A percentile compares a stretch with the other conserved stretches of the same genome.
These are phyloP conservation scores for Suhomyces guaymorum DNA, from an alignment of 1,139 yeast genomes.

Conservation along the genomic window DNA sequence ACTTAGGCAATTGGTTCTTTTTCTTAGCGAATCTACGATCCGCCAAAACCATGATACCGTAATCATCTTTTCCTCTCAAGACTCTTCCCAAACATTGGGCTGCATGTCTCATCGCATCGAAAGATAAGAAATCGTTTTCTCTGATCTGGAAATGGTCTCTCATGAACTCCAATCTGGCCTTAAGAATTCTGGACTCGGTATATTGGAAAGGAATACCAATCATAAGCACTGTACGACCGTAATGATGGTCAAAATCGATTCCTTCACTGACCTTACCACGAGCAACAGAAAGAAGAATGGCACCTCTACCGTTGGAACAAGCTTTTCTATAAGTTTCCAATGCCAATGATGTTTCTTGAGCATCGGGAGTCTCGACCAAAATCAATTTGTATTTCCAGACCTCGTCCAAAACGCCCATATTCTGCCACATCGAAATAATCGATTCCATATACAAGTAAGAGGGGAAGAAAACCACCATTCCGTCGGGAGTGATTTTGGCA, in stretches of 20 bases:
- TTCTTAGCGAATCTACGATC: constrained; percentile 90
- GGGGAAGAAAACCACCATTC: constrained; percentile 96
- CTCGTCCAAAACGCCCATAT: constrained; percentile 95
- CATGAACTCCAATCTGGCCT: constrained; percentile 89
- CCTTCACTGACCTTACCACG: constrained; percentile 99
- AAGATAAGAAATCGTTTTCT: constrained; percentile 91
- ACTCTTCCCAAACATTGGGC: constrained; percentile 98
- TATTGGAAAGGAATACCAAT: constrained; percentile 99
- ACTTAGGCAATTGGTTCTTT: constrained; percentile 85
- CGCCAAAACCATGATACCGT: constrained; percentile 97
- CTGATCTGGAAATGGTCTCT: constrained; percentile 90
- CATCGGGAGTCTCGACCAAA: constrained; percentile 98
- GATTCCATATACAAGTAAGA: constrained; percentile 97
- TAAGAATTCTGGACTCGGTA: constrained; percentile 92
- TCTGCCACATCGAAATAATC: constrained; percentile 97
- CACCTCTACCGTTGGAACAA: constrained; percentile 96
- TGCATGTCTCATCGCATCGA: constrained; percentile 99
- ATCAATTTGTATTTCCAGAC: constrained; percentile 97
- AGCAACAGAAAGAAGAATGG: constrained; percentile 92
- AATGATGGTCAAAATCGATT: constrained; percentile 97
- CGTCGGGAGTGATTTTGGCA: constrained; percentile 95
- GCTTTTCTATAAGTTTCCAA: constrained; percentile 95
- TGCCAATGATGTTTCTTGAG: constrained; percentile 95
- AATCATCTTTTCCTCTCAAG: constrained; percentile 94
- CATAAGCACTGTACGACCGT: constrained; percentile 96